These are phyloP conservation scores for Beauveria sp. DNA, from an alignment of 2,329 filamentous ascomycete species.

Conservation along the genomic window DNA sequence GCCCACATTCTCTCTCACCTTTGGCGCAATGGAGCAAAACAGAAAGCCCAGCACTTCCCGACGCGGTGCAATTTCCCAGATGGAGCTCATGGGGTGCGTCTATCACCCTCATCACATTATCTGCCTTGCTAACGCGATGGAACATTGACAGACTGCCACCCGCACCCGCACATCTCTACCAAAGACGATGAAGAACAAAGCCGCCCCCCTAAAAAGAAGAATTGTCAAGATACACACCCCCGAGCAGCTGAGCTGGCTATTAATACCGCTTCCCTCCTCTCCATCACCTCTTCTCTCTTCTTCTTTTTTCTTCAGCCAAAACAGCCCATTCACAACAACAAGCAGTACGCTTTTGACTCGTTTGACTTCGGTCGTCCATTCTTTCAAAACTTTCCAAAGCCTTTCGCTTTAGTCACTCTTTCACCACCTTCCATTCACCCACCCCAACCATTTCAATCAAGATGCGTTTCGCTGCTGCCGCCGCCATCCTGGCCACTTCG, in stretches of 20 bases:
- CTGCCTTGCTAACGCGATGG: background rate
- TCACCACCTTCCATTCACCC: slow-evolving; percentile 23
- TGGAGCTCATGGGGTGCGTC: slow-evolving; percentile 9
- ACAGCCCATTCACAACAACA: slow-evolving; percentile 31
- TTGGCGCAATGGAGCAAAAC: background rate
- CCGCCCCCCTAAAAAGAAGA: background rate
- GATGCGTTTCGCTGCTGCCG: slow-evolving; percentile 53
- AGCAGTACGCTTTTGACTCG: slow-evolving; percentile 32
- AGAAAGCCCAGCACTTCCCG: background rate
- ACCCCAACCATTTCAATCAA: slow-evolving; percentile 37
- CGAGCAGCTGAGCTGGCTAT: slow-evolving; percentile 24
- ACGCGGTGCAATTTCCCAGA: slow-evolving; percentile 18
- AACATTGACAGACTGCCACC: background rate
- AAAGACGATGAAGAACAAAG: slow-evolving; percentile 4
- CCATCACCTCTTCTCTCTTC: slow-evolving; percentile 19
- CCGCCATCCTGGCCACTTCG: slow-evolving; percentile 37
- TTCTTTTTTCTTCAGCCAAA: slow-evolving; percentile 33
- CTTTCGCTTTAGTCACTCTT: slow-evolving; percentile 21
- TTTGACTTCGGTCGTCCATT: slow-evolving; percentile 52
- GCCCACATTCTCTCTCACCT: background rate
- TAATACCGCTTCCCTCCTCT: slow-evolving; percentile 38
- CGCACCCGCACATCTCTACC: background rate
- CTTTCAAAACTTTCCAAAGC: slow-evolving; percentile 34
- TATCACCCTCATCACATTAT: background rate
- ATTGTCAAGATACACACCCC: background rate